Conservation (phyloP, 768 basidiomycete genomes). For the Multifurca ochricompacta region DNA sequence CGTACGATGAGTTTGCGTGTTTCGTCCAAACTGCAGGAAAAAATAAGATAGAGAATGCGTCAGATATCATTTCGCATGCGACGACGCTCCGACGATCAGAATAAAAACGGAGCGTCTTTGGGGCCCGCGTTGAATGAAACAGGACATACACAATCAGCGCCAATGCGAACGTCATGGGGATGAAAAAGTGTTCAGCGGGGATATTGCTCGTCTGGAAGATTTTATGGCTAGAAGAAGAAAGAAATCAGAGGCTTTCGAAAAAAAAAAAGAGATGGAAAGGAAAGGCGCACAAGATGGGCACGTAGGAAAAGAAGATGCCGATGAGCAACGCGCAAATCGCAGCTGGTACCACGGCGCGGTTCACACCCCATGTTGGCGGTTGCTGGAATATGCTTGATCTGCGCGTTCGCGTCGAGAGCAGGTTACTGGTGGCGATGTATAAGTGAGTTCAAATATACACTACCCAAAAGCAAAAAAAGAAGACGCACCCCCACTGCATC, state of each 20-base stretch:
- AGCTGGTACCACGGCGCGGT: constrained; percentile 34
- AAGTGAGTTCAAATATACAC: neutral
- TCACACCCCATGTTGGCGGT: constrained; percentile 40
- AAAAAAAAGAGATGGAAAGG: too few relatives aligned
- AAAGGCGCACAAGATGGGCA: constrained; percentile 32
- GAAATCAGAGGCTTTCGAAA: neutral
- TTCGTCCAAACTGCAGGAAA: constrained; percentile 13
- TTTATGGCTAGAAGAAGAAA: constrained; percentile 28
- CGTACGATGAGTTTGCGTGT: constrained; percentile 16
- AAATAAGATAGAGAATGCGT: too few relatives aligned
- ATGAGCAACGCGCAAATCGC: constrained; percentile 38
- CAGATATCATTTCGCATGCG: too few relatives aligned
- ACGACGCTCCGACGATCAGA: too few relatives aligned
- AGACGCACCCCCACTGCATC: constrained; percentile 46
- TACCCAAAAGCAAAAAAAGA: neutral
- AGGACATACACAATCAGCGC: constrained; percentile 23
- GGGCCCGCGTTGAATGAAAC: neutral
- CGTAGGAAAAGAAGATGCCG: constrained; percentile 36
- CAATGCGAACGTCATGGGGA: constrained; percentile 41
- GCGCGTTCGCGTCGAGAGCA: constrained; percentile 49
- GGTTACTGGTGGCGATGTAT: constrained; percentile 26
- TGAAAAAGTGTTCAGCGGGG: constrained; percentile 39
- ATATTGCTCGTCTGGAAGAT: constrained; percentile 44
- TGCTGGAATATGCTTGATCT: constrained; percentile 48
- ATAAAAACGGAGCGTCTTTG: too few relatives aligned